Percentiles rank a stretch among this genome's conserved stretches.
phyloP scores from a whole-genome alignment of 371 early-diverging fungal genomes.

The Mortierella sp. region DNA sequence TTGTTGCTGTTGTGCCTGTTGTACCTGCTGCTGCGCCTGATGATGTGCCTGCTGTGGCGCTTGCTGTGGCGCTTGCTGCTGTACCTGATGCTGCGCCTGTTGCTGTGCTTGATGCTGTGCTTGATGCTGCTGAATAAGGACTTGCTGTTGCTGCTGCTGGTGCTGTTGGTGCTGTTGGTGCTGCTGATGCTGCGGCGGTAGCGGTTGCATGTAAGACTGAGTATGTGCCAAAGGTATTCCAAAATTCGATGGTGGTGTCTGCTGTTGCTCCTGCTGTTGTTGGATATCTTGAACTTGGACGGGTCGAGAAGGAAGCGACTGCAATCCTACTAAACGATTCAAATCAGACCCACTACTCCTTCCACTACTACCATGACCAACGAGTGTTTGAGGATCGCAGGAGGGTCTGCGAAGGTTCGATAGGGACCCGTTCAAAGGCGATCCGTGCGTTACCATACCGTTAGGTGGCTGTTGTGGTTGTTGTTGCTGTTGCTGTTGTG shows the following conservation, averaged over 20 bases:
- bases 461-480: no score
- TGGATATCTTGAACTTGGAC: background rate
- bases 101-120: background rate
- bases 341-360: no score
- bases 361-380: no score
- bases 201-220: background rate
- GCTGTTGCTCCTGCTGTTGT: background rate
- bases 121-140: background rate
- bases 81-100: background rate
- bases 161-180: background rate
- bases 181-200: background rate
- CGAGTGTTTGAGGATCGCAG: no score
- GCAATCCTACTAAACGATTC: no score
- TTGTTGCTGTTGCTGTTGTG: no score
- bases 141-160: background rate
- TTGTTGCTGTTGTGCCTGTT: conserved; percentile 5
- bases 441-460: no score
- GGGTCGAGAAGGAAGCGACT: background rate
- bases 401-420: no score
- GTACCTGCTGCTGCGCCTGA: conserved; percentile 2
- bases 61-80: conserved; percentile 3
- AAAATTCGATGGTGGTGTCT: background rate
- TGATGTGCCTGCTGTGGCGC: conserved; percentile 8
- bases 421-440: no score
- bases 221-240: background rate